Evolutionary conservation across 2,329 filamentous ascomycete species (phyloP).

Genomic region (Daldinia sp.): DNA sequence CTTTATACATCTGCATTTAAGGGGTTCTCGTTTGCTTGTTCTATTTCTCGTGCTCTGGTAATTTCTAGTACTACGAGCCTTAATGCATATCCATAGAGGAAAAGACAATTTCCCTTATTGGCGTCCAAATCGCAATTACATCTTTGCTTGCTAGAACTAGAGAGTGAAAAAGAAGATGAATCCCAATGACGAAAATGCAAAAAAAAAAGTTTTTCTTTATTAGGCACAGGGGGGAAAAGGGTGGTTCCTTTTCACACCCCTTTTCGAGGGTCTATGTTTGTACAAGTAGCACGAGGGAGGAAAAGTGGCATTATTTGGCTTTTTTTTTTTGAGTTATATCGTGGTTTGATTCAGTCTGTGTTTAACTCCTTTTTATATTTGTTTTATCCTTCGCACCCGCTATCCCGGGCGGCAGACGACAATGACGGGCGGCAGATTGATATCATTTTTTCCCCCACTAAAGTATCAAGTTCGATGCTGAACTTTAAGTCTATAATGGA

Average conservation of each 20-base stretch:
- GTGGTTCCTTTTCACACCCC: slow-evolving; percentile 1
- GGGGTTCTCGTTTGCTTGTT: slow-evolving; percentile 34
- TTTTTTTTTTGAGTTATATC: slow-evolving; percentile 5
- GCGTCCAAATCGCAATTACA: slow-evolving; percentile 4
- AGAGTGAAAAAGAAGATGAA: slow-evolving; percentile 13
- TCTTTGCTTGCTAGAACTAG: slow-evolving; percentile 21
- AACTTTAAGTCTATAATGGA: slow-evolving; percentile 7
- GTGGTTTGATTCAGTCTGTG: slow-evolving; percentile 13
- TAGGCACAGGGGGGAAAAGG: slow-evolving; percentile 8
- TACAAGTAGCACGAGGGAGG: slow-evolving; percentile 33
- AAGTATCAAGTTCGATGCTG: neutral
- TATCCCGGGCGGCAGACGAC: slow-evolving; percentile 2
- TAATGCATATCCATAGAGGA: slow-evolving; percentile 42
- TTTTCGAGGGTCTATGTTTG: slow-evolving; percentile 22
- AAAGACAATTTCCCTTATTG: slow-evolving; percentile 18
- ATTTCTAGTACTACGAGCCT: slow-evolving; percentile 13
- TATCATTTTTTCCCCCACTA: slow-evolving; percentile 9
- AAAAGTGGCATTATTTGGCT: slow-evolving; percentile 18
- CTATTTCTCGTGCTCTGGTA: slow-evolving; percentile 25
- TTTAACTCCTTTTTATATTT: neutral
- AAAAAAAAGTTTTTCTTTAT: slow-evolving; percentile 20
- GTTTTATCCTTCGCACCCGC: neutral
- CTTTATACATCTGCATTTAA: slow-evolving; percentile 39
- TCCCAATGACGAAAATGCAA: slow-evolving; percentile 5
- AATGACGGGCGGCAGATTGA: slow-evolving; percentile 23